These are phyloP conservation scores for Arabidopsis arenosa DNA, from an alignment of 345 rosid genomes.

Conservation along the genomic window DNA sequence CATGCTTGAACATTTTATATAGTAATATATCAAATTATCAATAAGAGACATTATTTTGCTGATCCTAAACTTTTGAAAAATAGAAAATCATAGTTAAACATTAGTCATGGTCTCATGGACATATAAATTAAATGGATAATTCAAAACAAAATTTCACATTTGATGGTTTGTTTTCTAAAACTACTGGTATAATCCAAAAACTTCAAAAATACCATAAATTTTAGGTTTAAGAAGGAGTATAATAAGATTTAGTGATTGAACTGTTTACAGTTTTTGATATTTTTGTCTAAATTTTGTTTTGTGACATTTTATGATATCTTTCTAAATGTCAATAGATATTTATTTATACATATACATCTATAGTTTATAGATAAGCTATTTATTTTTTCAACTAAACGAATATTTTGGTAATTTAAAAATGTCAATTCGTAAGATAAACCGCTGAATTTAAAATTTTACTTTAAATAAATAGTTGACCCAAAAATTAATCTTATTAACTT, in stretches of 20 bases:
- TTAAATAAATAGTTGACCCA: conserved; percentile 1
- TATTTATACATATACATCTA: too few relatives aligned
- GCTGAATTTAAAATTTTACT: background rate
- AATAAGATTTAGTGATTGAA: background rate
- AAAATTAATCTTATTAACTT: background rate
- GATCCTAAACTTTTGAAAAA: too few relatives aligned
- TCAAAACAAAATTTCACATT: too few relatives aligned
- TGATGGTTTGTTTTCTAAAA: too few relatives aligned
- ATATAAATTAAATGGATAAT: too few relatives aligned
- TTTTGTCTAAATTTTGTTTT: background rate
- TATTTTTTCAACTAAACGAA: background rate
- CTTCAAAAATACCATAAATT: too few relatives aligned
- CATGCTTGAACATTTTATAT: too few relatives aligned
- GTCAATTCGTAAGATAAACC: background rate
- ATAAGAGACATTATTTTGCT: too few relatives aligned
- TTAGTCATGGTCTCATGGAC: too few relatives aligned
- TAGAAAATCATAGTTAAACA: too few relatives aligned
- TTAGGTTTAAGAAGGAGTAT: background rate
- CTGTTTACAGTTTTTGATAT: background rate
- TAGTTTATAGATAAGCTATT: background rate
- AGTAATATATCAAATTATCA: too few relatives aligned
- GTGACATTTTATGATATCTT: background rate
- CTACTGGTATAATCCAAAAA: too few relatives aligned
- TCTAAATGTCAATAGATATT: background rate
- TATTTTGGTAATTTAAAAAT: background rate